Conservation (phyloP, 1,284 basidiomycete genomes). For the Cryptococcus sp. region DNA sequence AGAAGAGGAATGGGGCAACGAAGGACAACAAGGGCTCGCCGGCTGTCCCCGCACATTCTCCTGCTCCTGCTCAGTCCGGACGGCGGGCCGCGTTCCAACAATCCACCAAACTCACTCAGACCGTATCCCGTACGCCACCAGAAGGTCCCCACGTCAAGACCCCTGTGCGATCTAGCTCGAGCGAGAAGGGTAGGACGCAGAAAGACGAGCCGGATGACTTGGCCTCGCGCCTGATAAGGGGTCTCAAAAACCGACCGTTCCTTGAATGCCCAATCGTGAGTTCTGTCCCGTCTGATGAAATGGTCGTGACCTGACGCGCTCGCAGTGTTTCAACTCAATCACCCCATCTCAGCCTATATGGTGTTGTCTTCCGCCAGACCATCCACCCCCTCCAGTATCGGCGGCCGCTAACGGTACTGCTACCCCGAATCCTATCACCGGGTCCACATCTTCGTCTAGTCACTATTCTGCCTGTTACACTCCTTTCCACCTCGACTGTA, state of each 20-base stretch:
- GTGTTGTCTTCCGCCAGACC: slow-evolving; percentile 48
- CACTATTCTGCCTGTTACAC: slow-evolving; percentile 51
- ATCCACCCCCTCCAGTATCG: slow-evolving; percentile 14
- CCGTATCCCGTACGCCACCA: slow-evolving; percentile 9
- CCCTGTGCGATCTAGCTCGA: slow-evolving; percentile 5
- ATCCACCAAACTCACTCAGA: slow-evolving; percentile 29
- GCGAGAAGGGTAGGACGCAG: slow-evolving; percentile 19
- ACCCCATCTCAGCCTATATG: slow-evolving; percentile 48
- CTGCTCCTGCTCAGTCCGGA: slow-evolving; percentile 1
- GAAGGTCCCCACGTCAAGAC: background rate
- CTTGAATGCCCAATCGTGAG: slow-evolving; percentile 52
- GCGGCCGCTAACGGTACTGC: slow-evolving; percentile 18
- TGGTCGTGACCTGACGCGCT: background rate
- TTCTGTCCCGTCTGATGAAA: background rate
- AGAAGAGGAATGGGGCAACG: background rate
- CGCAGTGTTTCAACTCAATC: slow-evolving; percentile 51
- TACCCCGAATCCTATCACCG: slow-evolving; percentile 51
- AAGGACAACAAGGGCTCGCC: slow-evolving; percentile 4
- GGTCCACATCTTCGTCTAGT: slow-evolving; percentile 63
- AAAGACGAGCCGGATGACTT: slow-evolving; percentile 48
- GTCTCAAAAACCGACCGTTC: slow-evolving; percentile 42
- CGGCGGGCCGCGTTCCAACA: slow-evolving; percentile 45
- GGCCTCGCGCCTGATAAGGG: slow-evolving; percentile 45
- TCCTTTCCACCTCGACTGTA: slow-evolving; percentile 54
- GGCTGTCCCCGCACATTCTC: slow-evolving; percentile 7